Conservation (phyloP, 2,329 filamentous ascomycete species). For the Mycogone perniciosa region DNA sequence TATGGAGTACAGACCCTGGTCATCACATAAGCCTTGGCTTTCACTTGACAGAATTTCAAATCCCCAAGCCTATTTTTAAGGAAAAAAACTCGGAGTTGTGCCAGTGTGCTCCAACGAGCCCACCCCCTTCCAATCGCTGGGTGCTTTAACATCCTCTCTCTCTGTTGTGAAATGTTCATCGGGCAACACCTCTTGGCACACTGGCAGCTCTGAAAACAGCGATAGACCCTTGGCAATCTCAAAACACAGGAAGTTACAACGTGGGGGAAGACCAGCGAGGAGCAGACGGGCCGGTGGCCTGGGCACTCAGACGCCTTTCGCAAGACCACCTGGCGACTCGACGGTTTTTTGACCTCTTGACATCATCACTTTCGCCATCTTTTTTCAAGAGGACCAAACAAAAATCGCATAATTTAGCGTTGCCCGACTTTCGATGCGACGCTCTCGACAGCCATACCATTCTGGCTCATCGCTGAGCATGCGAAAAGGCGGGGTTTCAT, state of each 20-base stretch:
- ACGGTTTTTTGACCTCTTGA: background rate
- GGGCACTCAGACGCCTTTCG: background rate
- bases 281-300: background rate
- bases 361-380: background rate
- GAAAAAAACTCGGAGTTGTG: background rate
- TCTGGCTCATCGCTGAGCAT: slow-evolving; percentile 6
- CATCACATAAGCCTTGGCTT: background rate
- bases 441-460: slow-evolving; percentile 1
- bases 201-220: background rate
- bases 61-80: background rate
- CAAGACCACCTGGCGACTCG: background rate
- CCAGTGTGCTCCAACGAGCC: background rate
- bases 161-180: background rate
- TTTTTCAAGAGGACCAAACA: background rate
- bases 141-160: background rate
- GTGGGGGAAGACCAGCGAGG: background rate
- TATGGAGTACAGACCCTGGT: background rate
- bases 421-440: slow-evolving; percentile 9
- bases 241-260: background rate
- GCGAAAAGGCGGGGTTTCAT: slow-evolving; percentile 1
- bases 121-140: background rate
- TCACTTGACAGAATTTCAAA: background rate
- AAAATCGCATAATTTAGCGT: background rate
- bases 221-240: no score
- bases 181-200: background rate